Base-by-base conservation (phyloP, 1,284 basidiomycete species). In the Rhodotorula sp. region DNA sequence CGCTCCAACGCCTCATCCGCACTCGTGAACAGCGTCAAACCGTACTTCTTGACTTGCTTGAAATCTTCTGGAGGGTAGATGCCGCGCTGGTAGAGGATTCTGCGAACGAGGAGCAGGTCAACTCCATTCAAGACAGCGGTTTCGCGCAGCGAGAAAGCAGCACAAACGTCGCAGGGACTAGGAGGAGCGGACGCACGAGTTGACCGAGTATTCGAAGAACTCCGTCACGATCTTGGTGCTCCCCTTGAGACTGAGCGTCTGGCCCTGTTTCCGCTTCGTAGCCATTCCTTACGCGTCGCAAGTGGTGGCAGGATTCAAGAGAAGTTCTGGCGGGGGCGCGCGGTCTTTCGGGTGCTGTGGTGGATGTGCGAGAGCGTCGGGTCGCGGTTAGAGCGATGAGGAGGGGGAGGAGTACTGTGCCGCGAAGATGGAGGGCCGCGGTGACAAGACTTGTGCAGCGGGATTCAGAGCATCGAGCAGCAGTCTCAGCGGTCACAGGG, bases 11-110 rank as follows among this genome's bases (percentile, higher is more conserved):
- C 90, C 62, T 94, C 88, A 77, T 99, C 94, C 72, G 94, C 90
- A 1, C 94, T 96, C 4, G 96, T 89, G 37, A 99, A 86, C 76
- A 99, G 91, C 1, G 93, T 94, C 74, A 98, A 88, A 0, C 95
- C 95, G 77, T 98, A 99, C 80, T 98, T 99, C 81, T 97, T 97
- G 66, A 97, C 92, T 89, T 73, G 71, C 78, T 96, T 94, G 80
- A 99, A 99, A 81, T 99, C 96, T 80, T 99, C 95, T 0, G 92
- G 89, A 2, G 96, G 94, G 80, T 99, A 99, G 40, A 99, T 92
- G 63, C 92, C 92, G 40, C 96, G 87, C 81, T 99, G 95, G 82
- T 96, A 99, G 57, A 99, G 84, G 77, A 99, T 97, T 26, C 92
- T 94, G 77, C 28, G 72, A 68, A 59, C 64, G 5, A 59, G 48